phyloP scores from a whole-genome alignment of 2,329 filamentous ascomycete genomes.

The Colletotrichum sp. region DNA sequence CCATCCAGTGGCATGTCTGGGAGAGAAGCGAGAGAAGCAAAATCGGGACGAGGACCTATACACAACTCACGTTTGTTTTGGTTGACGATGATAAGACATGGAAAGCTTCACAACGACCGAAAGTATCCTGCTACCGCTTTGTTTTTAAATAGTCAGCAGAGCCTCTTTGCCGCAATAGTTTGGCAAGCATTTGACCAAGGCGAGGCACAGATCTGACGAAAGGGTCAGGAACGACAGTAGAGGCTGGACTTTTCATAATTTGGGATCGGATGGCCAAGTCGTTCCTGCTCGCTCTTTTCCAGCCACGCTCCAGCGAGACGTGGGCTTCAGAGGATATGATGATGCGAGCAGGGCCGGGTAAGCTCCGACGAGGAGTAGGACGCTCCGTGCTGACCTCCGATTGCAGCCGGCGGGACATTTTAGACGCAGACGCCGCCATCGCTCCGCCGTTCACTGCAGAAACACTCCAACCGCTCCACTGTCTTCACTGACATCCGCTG shows the following conservation, averaged over 20 bases:
- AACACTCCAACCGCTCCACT: too few relatives aligned
- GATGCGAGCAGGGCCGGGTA: neutral
- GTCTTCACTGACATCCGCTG: neutral
- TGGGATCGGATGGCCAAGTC: neutral
- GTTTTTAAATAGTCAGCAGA: neutral
- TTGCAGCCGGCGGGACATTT: neutral
- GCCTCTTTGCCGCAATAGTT: neutral
- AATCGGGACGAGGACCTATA: neutral
- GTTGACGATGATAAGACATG: neutral
- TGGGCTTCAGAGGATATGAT: neutral
- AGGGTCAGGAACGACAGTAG: neutral
- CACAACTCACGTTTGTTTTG: neutral
- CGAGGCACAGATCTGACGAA: neutral
- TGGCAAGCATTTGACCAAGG: neutral
- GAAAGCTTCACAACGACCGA: neutral
- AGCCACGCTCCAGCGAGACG: neutral
- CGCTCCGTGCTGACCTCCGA: neutral
- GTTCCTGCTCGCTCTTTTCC: neutral
- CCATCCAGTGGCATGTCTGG: neutral
- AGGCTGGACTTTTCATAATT: neutral
- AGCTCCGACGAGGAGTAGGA: neutral
- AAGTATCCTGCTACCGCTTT: neutral
- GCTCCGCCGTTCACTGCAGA: neutral
- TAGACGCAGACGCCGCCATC: neutral
- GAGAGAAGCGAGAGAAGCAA: neutral